Evolutionary conservation across 2,329 filamentous ascomycete genomes (phyloP).

Genomic region (Conoideocrella luteorostrata): DNA sequence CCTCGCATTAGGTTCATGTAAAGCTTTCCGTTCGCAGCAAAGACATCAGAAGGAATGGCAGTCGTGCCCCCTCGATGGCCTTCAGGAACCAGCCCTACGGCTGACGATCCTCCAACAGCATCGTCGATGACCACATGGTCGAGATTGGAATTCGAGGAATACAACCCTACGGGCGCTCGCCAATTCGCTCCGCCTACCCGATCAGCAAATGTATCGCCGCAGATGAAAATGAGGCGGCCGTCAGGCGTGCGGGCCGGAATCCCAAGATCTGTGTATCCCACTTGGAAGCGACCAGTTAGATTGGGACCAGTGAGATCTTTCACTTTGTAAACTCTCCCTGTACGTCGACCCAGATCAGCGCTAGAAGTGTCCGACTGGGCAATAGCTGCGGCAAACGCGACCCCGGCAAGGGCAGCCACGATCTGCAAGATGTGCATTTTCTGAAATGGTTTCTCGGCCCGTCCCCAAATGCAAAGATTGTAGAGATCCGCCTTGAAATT

Average conservation of each 20-base stretch:
- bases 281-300: background rate
- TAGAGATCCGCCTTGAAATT: no score
- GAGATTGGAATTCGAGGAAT: background rate
- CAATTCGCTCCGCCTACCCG: background rate
- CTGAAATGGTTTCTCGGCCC: no score
- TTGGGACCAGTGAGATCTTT: background rate
- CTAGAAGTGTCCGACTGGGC: background rate
- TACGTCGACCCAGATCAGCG: background rate
- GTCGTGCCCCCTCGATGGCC: background rate
- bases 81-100: background rate
- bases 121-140: background rate
- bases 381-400: background rate
- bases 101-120: background rate
- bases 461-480: no score
- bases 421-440: background rate
- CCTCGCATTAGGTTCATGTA: background rate
- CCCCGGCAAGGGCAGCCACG: background rate
- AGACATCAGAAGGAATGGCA: background rate
- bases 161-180: background rate
- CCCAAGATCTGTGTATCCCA: background rate
- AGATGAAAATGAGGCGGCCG: background rate
- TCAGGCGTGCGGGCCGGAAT: background rate
- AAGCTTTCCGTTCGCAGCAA: background rate
- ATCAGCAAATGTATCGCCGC: background rate
- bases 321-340: background rate